These are phyloP conservation scores for Craterostigma plantagineum DNA, from an alignment of 257 asterid species.

Conservation along the genomic window DNA sequence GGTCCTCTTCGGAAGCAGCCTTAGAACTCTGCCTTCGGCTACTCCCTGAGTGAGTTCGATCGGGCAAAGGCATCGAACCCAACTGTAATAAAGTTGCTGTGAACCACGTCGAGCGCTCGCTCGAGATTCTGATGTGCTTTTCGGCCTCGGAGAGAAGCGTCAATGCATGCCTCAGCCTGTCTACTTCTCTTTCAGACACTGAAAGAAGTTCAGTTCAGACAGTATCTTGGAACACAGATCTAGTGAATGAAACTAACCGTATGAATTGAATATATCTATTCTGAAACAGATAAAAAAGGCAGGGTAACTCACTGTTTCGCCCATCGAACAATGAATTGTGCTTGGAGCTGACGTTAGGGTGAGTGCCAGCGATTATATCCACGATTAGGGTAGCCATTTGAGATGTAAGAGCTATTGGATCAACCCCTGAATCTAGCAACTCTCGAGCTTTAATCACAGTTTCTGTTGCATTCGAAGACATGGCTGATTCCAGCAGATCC, in stretches of 20 bases:
- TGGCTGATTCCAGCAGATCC: constrained; percentile 86
- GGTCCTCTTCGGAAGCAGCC: constrained; percentile 62
- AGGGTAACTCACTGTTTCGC: constrained; percentile 37
- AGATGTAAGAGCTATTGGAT: constrained; percentile 79
- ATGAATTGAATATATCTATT: too few relatives aligned
- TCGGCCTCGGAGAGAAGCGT: constrained; percentile 85
- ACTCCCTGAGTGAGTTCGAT: constrained; percentile 58
- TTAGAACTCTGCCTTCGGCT: constrained; percentile 66
- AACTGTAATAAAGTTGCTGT: constrained; percentile 86
- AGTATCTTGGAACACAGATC: background rate
- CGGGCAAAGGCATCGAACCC: constrained; percentile 63
- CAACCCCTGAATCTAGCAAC: constrained; percentile 76
- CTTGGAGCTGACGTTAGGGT: too few relatives aligned
- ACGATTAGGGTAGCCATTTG: constrained; percentile 89
- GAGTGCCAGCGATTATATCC: constrained; percentile 88
- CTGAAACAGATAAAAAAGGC: constrained; percentile 1
- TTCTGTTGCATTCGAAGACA: constrained; percentile 91
- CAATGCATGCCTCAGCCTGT: constrained; percentile 68
- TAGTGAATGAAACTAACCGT: too few relatives aligned
- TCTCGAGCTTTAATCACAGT: constrained; percentile 83
- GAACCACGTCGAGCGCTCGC: constrained; percentile 94
- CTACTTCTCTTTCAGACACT: constrained; percentile 75
- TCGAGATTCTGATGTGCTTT: constrained; percentile 73
- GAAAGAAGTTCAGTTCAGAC: constrained; percentile 12
- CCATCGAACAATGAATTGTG: constrained; percentile 34